phyloP scores from a whole-genome alignment of 2,329 filamentous ascomycete genomes.

The Alternaria consortialis region DNA sequence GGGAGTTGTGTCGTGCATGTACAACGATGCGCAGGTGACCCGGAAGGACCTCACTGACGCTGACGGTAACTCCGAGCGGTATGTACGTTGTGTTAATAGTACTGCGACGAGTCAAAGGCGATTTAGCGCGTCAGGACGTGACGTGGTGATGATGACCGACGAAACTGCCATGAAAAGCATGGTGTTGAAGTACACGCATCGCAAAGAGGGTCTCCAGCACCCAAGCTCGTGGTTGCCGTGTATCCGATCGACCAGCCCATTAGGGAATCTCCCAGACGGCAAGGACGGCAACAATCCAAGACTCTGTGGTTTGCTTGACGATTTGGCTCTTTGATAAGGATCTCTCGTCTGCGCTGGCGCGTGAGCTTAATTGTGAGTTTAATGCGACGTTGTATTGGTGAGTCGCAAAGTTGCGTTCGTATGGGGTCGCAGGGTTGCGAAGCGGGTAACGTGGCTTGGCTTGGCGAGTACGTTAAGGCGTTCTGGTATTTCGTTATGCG shows the following conservation, averaged over 20 bases:
- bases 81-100: conserved; percentile 4
- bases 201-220: not conserved
- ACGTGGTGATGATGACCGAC: not conserved
- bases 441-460: not conserved
- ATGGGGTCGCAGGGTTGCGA: too few relatives aligned
- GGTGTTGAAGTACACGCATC: not conserved
- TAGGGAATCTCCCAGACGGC: conserved; percentile 3
- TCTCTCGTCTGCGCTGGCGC: not conserved
- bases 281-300: conserved; percentile 14
- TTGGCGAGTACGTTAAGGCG: not conserved
- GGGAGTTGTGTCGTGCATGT: not conserved
- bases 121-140: not conserved
- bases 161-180: not conserved
- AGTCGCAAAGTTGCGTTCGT: not conserved
- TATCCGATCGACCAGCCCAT: not conserved
- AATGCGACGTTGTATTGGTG: conserved; percentile 1
- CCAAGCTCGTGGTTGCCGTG: conserved; percentile 1
- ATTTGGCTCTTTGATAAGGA: conserved; percentile 13
- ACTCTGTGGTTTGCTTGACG: conserved; percentile 8
- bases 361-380: conserved; percentile 13
- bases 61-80: not conserved
- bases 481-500: not conserved
- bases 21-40: conserved; percentile 14
- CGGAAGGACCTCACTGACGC: conserved; percentile 9
- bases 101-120: not conserved